Evolutionary conservation across 75 land plant genomes (phyloP).

Genomic region (Larix kaempferi): DNA sequence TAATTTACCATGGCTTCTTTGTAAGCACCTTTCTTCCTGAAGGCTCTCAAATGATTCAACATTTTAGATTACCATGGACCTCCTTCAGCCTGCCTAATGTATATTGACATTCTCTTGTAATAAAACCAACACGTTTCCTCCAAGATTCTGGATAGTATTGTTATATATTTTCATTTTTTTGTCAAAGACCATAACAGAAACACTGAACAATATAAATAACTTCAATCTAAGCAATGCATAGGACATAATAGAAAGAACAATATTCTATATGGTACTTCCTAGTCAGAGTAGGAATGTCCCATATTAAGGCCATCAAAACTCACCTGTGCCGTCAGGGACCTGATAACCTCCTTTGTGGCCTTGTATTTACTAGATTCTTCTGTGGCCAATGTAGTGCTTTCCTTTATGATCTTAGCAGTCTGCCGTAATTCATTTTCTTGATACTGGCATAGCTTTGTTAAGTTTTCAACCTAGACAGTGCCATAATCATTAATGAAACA

Average conservation of each 20-base stretch:
- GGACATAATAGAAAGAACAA: neutral
- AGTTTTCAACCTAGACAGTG: conserved; percentile 36
- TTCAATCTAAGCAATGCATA: neutral
- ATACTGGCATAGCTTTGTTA: conserved; percentile 37
- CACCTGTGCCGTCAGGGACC: conserved; percentile 61
- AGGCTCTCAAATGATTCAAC: neutral
- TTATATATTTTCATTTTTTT: neutral
- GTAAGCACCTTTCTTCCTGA: neutral
- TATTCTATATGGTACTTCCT: neutral
- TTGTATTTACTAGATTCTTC: conserved; percentile 43
- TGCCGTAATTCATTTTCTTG: conserved; percentile 45
- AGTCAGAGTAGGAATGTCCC: neutral
- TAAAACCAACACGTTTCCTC: neutral
- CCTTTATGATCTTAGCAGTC: conserved; percentile 26
- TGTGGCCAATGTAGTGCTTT: conserved; percentile 23
- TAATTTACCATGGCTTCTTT: neutral
- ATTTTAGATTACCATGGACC: neutral
- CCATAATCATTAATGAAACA: neutral
- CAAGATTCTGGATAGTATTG: neutral
- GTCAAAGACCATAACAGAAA: neutral
- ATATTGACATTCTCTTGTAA: neutral
- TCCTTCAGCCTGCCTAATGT: neutral
- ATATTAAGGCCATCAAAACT: neutral
- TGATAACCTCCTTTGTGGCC: conserved; percentile 43
- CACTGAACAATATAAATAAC: neutral